These are phyloP conservation scores for Salvia hispanica DNA, from an alignment of 257 asterid species.

Conservation along the genomic window DNA sequence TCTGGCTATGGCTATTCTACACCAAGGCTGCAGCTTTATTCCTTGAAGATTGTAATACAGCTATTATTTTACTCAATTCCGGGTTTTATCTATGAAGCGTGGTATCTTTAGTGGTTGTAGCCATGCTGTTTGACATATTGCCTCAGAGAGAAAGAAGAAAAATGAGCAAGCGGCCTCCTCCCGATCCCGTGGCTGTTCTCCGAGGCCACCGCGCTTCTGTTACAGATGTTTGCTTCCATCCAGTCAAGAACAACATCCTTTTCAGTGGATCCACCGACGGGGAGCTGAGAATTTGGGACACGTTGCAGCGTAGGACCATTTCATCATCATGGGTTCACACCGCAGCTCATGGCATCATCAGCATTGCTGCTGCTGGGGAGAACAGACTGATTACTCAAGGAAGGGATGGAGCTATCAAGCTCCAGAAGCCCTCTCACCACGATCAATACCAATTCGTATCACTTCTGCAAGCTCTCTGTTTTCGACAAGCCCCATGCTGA, in stretches of 20 bases:
- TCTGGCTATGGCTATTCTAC: too few species aligned
- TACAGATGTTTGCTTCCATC: slow-evolving; percentile 81
- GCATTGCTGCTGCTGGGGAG: slow-evolving; percentile 63
- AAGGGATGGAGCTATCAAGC: slow-evolving; percentile 83
- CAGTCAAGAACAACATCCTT: slow-evolving; percentile 52
- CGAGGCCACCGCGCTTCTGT: slow-evolving; percentile 96
- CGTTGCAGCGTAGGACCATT: slow-evolving; percentile 70
- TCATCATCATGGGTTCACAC: slow-evolving; percentile 88
- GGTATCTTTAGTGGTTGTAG: not conserved
- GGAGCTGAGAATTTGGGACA: slow-evolving; percentile 88
- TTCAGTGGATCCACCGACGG: slow-evolving; percentile 89
- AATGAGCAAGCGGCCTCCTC: slow-evolving; percentile 83
- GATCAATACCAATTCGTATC: slow-evolving; percentile 71
- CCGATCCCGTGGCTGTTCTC: slow-evolving; percentile 89
- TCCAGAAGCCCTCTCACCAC: slow-evolving; percentile 67
- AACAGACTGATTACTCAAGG: slow-evolving; percentile 80
- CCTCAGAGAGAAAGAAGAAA: slow-evolving; percentile 22
- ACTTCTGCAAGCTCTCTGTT: slow-evolving; percentile 88
- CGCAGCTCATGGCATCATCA: slow-evolving; percentile 87
- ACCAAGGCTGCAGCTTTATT: too few species aligned
- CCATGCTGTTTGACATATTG: slow-evolving; percentile 50
- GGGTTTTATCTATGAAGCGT: too few species aligned
- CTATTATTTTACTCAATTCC: too few species aligned
- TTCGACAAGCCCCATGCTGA: slow-evolving; percentile 36
- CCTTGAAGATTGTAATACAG: too few species aligned